These are phyloP conservation scores for Torulaspora pretoriensis DNA, from an alignment of 1,139 yeast genomes.

Conservation along the genomic window DNA sequence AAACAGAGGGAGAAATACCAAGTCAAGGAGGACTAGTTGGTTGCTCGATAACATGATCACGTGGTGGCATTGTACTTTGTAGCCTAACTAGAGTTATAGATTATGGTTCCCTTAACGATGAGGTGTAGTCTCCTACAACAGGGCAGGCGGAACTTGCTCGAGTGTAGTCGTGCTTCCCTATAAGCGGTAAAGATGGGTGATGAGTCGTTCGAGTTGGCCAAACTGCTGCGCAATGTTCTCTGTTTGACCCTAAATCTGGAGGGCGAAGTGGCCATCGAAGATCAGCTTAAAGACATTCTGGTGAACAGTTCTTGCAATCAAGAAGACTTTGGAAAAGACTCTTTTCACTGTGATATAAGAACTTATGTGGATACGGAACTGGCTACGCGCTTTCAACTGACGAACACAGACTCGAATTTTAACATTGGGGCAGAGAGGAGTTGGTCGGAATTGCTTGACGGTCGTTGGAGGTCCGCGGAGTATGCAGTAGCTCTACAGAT, in stretches of 20 bases:
- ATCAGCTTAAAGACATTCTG: constrained; percentile 10
- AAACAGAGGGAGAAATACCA: constrained; percentile 30
- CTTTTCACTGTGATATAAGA: constrained; percentile 11
- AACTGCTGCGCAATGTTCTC: constrained; percentile 8
- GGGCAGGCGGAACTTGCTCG: too few relatives aligned
- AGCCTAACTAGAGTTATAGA: neutral
- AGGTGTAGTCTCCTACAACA: neutral
- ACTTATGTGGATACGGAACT: constrained; percentile 21
- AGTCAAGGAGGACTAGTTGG: constrained; percentile 10
- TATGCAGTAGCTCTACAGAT: constrained; percentile 20
- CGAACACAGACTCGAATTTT: constrained; percentile 18
- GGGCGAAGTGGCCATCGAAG: constrained; percentile 3
- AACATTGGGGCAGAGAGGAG: constrained; percentile 5
- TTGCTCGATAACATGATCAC: neutral
- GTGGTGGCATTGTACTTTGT: neutral
- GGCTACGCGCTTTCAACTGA: constrained; percentile 15
- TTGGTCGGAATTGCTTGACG: constrained; percentile 14
- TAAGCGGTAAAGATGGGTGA: constrained; percentile 8
- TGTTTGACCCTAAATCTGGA: constrained; percentile 8
- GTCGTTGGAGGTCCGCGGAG: constrained; percentile 9
- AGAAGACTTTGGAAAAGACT: neutral
- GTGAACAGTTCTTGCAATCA: constrained; percentile 6
- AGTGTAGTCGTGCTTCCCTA: neutral
- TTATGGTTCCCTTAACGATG: neutral
- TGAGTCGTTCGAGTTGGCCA: constrained; percentile 7